Base-by-base conservation (phyloP, 2,329 filamentous ascomycete genomes). In the Fusarium torreyae region DNA sequence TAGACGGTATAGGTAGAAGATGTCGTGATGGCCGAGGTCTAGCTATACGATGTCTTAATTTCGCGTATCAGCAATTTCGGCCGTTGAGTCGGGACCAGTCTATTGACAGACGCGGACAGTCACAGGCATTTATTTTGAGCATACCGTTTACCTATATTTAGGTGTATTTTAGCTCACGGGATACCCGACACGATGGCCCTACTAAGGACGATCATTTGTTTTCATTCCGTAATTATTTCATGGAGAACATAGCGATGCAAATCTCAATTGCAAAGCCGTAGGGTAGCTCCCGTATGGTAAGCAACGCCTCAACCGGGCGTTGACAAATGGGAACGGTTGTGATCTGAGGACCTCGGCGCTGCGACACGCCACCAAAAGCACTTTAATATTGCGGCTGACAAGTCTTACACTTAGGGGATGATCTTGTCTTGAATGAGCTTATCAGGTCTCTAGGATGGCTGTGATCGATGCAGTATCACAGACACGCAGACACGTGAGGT, bases 371-470 rank as follows among this genome's bases (percentile, higher is more conserved):
- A 57, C 50, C 18, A 42, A 46, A 36, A n/a, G 14, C 42, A 24
- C 34, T 38, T 43, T 63, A 44, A 28, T 13, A 63, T 63, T 44
- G 42, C 22, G 33, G 50, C 43, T 63, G 43, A 61, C 53, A 17
- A 31, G 6, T 5, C 33, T 33, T 44, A 33, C 36, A 57, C 28
- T 31, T 42, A n/a, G 39, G 38, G 44, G 31, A 63, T 49, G 22
- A 11, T 36, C 5, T 6, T 64, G 51, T 64, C 59, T 42, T 26
- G 49, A 59, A 64, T 52, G 57, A 39, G 42, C 24, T 49, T 11
- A 63, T 31, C 28, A 31, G 10, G 28, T 13, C 28, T 31, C 28
- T 31, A 31, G 28, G 57, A 63, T 63, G 31, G 18, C 20, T 39
- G 63, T 63, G 49, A 56, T 48, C 17, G 13, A 22, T 39, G 28